These are phyloP conservation scores for Raphanus hybrid DNA, from an alignment of 441 rosid genomes.

Conservation along the genomic window DNA sequence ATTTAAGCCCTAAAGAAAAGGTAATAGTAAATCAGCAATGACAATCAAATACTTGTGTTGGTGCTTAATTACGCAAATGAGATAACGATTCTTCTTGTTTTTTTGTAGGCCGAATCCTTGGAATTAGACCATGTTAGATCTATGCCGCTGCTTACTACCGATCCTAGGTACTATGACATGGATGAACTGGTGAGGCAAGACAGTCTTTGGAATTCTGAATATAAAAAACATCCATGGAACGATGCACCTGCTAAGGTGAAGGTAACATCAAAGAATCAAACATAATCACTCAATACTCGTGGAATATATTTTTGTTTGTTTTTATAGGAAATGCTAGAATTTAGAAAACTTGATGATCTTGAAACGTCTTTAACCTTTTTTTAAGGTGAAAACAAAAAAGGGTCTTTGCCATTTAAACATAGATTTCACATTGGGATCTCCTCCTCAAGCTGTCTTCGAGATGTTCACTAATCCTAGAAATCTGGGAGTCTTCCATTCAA, in stretches of 20 bases:
- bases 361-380: neutral
- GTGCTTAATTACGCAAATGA: neutral
- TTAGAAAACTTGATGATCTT: neutral
- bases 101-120: neutral
- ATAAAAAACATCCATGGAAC: neutral
- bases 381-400: slow-evolving; percentile 69
- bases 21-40: neutral
- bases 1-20: neutral
- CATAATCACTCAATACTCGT: neutral
- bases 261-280: slow-evolving; percentile 3
- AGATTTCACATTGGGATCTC: slow-evolving; percentile 58
- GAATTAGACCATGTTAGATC: neutral
- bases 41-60: neutral
- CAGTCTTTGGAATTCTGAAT: slow-evolving; percentile 5
- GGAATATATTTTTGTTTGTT: neutral
- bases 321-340: neutral
- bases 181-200: neutral
- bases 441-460: slow-evolving; percentile 75
- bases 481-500: neutral
- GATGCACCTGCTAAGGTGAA: neutral
- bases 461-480: slow-evolving; percentile 61
- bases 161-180: neutral
- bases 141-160: neutral
- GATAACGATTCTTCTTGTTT: neutral
- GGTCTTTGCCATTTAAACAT: slow-evolving; percentile 72